Conservation (phyloP, 2,329 filamentous ascomycete species). For the Coniochaeta hoffmannii region DNA sequence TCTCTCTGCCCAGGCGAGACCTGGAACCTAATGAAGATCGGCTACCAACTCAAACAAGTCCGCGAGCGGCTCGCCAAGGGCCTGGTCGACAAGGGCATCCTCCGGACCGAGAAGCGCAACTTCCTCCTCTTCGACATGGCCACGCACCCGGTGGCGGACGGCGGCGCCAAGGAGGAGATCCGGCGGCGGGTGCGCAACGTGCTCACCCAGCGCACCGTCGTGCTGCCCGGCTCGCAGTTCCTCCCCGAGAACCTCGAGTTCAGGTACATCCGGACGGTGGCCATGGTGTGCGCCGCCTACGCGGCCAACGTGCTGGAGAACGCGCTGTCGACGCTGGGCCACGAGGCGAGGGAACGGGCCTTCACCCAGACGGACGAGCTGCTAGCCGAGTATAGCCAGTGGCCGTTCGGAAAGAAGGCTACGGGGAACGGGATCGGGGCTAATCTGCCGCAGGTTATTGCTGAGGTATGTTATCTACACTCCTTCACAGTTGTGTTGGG, state of each 20-base stretch:
- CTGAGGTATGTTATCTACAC: conserved; percentile 48
- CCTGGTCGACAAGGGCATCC: conserved; percentile 95
- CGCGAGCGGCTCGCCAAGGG: conserved; percentile 96
- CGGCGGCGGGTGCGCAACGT: conserved; percentile 86
- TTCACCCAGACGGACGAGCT: conserved; percentile 97
- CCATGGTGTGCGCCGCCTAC: conserved; percentile 97
- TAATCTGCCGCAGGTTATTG: conserved; percentile 80
- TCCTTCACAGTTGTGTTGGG: background rate
- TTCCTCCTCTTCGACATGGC: conserved; percentile 99
- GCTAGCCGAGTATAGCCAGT: conserved; percentile 93
- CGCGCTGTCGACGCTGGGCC: conserved; percentile 85
- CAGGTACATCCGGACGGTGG: conserved; percentile 81
- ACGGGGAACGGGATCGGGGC: conserved; percentile 77
- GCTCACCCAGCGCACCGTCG: conserved; percentile 87
- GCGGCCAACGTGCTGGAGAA: conserved; percentile 98
- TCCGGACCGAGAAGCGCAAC: conserved; percentile 98
- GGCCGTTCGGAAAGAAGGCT: conserved; percentile 85
- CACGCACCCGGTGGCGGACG: conserved; percentile 93
- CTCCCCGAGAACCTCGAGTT: conserved; percentile 93
- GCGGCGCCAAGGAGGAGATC: conserved; percentile 96
- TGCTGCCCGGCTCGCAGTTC: conserved; percentile 79
- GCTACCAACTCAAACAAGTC: conserved; percentile 98
- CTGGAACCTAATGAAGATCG: conserved; percentile 99
- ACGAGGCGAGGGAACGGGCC: conserved; percentile 87
- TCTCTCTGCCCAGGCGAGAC: conserved; percentile 66